These are phyloP conservation scores for Malus sieversii DNA, from an alignment of 306 rosid genomes.

Conservation along the genomic window DNA sequence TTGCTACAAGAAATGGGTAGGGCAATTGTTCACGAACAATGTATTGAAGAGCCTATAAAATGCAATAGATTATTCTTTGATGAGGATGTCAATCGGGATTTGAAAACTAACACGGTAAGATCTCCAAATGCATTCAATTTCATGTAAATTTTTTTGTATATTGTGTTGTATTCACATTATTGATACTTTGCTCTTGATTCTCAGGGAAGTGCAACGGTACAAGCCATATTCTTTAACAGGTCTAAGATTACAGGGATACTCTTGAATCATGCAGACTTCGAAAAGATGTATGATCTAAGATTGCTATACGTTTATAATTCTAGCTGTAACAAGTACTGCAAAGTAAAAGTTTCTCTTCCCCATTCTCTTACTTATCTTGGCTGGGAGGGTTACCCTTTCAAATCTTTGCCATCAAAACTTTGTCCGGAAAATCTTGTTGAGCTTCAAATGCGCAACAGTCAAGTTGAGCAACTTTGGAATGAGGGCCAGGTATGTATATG, in stretches of 20 bases:
- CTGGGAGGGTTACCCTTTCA: slow-evolving; percentile 10
- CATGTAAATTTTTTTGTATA: not conserved
- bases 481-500: slow-evolving; percentile 2
- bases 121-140: not conserved
- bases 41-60: not conserved
- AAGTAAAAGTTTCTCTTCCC: not conserved
- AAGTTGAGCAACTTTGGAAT: slow-evolving; percentile 4
- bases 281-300: slow-evolving; percentile 13
- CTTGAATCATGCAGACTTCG: slow-evolving; percentile 15
- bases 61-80: rapidly evolving
- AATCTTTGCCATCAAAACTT: slow-evolving; percentile 2
- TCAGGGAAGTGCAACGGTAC: slow-evolving; percentile 5
- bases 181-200: not conserved
- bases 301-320: not conserved
- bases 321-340: not conserved
- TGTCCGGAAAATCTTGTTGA: slow-evolving; percentile 9
- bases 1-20: not conserved
- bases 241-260: not conserved
- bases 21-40: not conserved
- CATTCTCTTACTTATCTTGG: not conserved
- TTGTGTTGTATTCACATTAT: not conserved
- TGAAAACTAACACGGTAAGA: not conserved
- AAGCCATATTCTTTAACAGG: not conserved
- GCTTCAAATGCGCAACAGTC: not conserved
- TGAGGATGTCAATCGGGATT: not conserved